These are phyloP conservation scores for Firmiana major DNA, from an alignment of 345 rosid genomes.

Conservation along the genomic window DNA sequence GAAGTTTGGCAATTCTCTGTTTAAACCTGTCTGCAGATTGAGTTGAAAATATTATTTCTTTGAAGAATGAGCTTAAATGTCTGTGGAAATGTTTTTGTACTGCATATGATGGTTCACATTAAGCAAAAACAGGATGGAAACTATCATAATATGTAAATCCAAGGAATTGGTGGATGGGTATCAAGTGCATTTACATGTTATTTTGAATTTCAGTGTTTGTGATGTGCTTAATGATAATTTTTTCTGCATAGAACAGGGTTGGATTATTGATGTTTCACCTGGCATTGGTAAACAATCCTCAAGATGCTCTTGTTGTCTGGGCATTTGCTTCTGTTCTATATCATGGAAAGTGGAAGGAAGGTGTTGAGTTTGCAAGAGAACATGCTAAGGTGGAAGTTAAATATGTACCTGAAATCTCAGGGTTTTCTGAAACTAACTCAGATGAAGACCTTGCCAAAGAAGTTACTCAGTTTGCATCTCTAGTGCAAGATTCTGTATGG, in stretches of 20 bases:
- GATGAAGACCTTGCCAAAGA: slow-evolving; percentile 57
- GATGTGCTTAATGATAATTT: slow-evolving; percentile 16
- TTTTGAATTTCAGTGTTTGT: slow-evolving; percentile 3
- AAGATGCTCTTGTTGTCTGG: slow-evolving; percentile 58
- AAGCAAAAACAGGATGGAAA: neutral
- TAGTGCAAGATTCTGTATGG: slow-evolving; percentile 41
- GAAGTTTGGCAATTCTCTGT: slow-evolving; percentile 5
- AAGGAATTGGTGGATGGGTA: neutral
- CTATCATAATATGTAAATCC: neutral
- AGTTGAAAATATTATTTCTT: neutral
- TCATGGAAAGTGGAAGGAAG: slow-evolving; percentile 68
- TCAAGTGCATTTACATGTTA: neutral
- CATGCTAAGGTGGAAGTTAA: slow-evolving; percentile 32
- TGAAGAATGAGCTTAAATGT: neutral
- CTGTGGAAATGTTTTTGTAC: neutral
- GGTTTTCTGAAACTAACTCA: slow-evolving; percentile 40
- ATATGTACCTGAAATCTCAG: slow-evolving; percentile 59
- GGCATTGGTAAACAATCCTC: slow-evolving; percentile 71
- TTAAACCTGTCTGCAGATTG: slow-evolving; percentile 1
- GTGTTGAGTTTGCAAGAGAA: slow-evolving; percentile 56
- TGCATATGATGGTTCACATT: neutral
- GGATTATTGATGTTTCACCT: slow-evolving; percentile 82
- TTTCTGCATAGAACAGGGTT: slow-evolving; percentile 49
- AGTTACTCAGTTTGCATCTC: slow-evolving; percentile 49
- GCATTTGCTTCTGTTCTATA: slow-evolving; percentile 71